A percentile compares a stretch with the other conserved stretches of the same genome.
These are phyloP conservation scores for Anthoceros angustus DNA, from an alignment of 225 moss, liverwort and hornwort genomes.

Conservation along the genomic window DNA sequence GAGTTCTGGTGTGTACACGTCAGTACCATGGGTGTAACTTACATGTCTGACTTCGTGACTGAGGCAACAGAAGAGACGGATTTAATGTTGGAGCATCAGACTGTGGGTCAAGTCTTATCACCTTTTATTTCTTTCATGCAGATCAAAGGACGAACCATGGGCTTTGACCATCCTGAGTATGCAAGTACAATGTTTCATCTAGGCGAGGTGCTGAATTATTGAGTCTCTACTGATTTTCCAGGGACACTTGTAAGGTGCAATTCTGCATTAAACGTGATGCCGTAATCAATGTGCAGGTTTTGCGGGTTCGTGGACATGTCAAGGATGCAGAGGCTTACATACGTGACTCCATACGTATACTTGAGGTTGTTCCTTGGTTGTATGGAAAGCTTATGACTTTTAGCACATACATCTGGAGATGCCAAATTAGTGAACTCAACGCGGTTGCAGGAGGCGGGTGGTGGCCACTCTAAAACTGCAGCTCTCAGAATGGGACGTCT, in stretches of 20 bases:
- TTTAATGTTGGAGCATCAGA: not conserved
- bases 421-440: too few species aligned
- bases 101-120: not conserved
- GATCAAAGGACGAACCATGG: slow-evolving; percentile 79
- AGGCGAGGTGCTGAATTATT: slow-evolving; percentile 45
- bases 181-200: slow-evolving; percentile 87
- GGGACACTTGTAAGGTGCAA: not conserved
- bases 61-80: not conserved
- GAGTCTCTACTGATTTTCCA: not conserved
- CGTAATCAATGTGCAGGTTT: slow-evolving; percentile 30
- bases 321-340: slow-evolving; percentile 63
- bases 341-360: slow-evolving; percentile 58
- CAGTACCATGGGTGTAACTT: not conserved
- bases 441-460: slow-evolving; percentile 54
- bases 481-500: slow-evolving; percentile 80
- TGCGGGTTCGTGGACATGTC: slow-evolving; percentile 54
- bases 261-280: not conserved
- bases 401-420: not conserved
- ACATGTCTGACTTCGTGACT: not conserved
- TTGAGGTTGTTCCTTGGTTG: slow-evolving; percentile 36
- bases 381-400: slow-evolving; percentile 11
- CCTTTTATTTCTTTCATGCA: slow-evolving; percentile 10
- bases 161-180: slow-evolving; percentile 69
- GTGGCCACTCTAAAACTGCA: slow-evolving; percentile 61
- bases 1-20: too few species aligned